Base-by-base conservation (phyloP, 176 grass and related monocot species). In the Dactylis glomerata region DNA sequence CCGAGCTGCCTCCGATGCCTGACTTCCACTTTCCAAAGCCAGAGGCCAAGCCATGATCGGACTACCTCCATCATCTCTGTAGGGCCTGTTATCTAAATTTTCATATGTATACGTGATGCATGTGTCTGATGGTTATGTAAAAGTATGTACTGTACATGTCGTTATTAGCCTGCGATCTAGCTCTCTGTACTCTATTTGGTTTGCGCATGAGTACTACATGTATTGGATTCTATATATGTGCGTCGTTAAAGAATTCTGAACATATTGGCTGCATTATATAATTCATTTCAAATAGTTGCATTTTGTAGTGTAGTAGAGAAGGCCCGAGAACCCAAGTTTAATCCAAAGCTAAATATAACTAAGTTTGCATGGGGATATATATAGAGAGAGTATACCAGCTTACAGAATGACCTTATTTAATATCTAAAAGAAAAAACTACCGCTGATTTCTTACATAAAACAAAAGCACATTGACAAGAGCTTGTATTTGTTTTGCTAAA, bases 1-100 rank as follows among this genome's bases (percentile, higher is more conserved):
- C 50, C 2, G 83, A 85, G 38, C 20, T 71, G 28, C 84, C 84
- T 76, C 45, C 45, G 8, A 79, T 59, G 76, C 76, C 83, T 5
- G 46, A 78, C 49, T 22, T 28, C 17, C 83, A 78, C 74, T 85
- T 68, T 30, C 47, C 63, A 8, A 63, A 78, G 63, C 36, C 54
- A 2, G 76, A 28, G 76, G 14, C 36, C 9, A 79, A 79, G 22
- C 77, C 77, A 45, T 79, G 54, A 78, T 41, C 33, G 51, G 32
- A 77, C 22, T 77, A 26, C 12, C n/a, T 55, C 2, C 31, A n/a
- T 46, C 12, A 3, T 16, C 34, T 1, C 2, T 34, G 28, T 50
- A 52, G 42, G 1, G 3, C 10, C 72, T 10, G 2, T 75, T 22
- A 75, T 51, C 27, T 51, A 34, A 12, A 20, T 54, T 32, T 3